Conservation (phyloP, 2,329 filamentous ascomycete species). For the Reticulascus tulasneorum region DNA sequence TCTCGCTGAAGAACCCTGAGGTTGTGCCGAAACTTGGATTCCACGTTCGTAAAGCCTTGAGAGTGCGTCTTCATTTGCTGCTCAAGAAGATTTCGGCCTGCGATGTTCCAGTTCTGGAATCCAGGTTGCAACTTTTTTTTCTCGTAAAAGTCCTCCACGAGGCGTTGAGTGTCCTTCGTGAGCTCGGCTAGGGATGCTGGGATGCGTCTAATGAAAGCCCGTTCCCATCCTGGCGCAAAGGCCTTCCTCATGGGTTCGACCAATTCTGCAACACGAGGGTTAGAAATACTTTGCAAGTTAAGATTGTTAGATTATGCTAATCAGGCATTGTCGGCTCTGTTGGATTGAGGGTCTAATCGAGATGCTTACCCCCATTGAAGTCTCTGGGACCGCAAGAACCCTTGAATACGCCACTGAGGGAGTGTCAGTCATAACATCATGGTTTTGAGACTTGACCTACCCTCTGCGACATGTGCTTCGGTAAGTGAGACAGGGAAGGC, state of each 20-base stretch:
- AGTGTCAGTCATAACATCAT: neutral
- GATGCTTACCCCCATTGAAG: conserved; percentile 6
- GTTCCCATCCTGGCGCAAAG: conserved; percentile 20
- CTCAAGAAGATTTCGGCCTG: conserved; percentile 15
- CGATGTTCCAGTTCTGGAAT: too few relatives aligned
- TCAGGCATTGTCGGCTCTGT: too few relatives aligned
- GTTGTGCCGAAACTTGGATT: too few relatives aligned
- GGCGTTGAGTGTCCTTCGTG: neutral
- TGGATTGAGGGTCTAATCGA: neutral
- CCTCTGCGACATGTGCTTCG: conserved; percentile 40
- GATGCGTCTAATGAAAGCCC: conserved; percentile 20
- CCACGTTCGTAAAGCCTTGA: too few relatives aligned
- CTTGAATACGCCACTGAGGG: conserved; percentile 2
- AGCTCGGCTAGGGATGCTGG: conserved; percentile 11
- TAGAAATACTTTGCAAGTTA: conserved; percentile 1
- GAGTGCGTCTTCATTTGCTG: conserved; percentile 19
- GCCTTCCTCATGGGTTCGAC: conserved; percentile 17
- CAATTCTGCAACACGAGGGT: conserved; percentile 17
- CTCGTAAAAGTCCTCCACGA: conserved; percentile 15
- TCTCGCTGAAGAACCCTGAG: conserved; percentile 17
- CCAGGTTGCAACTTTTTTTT: too few relatives aligned
- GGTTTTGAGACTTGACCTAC: conserved; percentile 26
- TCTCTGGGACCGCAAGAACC: conserved; percentile 1
- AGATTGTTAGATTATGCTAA: too few relatives aligned
- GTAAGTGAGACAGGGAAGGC: conserved; percentile 18